These are phyloP conservation scores for Coemansia sp. DNA, from an alignment of 192 early-diverging fungal genomes.

Conservation along the genomic window DNA sequence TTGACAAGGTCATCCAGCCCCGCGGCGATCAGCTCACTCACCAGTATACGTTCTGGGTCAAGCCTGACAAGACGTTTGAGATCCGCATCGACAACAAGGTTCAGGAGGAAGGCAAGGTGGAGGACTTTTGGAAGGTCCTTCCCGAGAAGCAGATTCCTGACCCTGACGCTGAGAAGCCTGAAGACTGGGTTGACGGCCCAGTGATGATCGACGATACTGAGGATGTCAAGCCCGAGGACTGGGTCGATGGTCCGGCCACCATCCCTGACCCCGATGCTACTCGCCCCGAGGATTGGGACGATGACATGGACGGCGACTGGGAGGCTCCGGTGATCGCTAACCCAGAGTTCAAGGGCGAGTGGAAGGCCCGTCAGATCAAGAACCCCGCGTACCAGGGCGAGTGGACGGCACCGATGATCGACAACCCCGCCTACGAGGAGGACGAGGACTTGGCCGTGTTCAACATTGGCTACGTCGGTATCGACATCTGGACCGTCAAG, in stretches of 20 bases:
- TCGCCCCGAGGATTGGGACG: constrained; percentile 93
- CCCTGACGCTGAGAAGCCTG: constrained; percentile 83
- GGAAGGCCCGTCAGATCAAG: constrained; percentile 76
- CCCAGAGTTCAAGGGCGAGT: constrained; percentile 86
- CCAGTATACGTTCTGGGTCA: constrained; percentile 86
- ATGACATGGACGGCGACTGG: constrained; percentile 97
- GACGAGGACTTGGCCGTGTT: constrained; percentile 82
- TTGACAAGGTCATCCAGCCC: constrained; percentile 69
- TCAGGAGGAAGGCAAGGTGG: constrained; percentile 78
- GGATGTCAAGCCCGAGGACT: constrained; percentile 73
- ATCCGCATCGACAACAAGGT: constrained; percentile 72
- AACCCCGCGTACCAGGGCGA: constrained; percentile 96
- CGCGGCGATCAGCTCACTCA: constrained; percentile 81
- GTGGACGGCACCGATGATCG: constrained; percentile 84
- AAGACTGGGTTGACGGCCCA: constrained; percentile 82
- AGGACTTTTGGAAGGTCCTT: constrained; percentile 78
- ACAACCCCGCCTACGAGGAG: constrained; percentile 92
- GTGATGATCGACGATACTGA: constrained; percentile 71
- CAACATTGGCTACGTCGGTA: constrained; percentile 84
- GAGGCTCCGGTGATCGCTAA: constrained; percentile 84
- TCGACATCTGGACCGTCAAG: constrained; percentile 98
- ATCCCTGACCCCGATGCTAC: constrained; percentile 80
- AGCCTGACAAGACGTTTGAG: constrained; percentile 78
- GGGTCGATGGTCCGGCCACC: constrained; percentile 74
- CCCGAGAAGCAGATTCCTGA: constrained; percentile 81